Base-by-base conservation (phyloP, 1,284 basidiomycete genomes). In the Pisolithus thermaeus region DNA sequence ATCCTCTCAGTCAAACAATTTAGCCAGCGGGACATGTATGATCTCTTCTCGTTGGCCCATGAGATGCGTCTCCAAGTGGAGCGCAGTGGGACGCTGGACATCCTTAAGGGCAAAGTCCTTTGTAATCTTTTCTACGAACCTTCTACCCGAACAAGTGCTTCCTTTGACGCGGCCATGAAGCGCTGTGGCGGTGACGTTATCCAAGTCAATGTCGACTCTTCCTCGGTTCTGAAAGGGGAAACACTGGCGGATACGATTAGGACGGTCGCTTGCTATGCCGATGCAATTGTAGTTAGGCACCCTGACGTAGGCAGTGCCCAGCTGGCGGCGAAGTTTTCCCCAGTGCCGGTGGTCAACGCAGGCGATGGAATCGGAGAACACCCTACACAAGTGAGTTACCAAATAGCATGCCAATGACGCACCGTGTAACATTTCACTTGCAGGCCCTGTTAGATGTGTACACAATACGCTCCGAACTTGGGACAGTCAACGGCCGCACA, bases 141-240 rank as follows among this genome's bases (percentile, higher is more conserved):
- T 2, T 97, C 94, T 8, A 99, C 97, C 1, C 81, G 97, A 49
- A 99, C 97, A 2, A 92, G 89, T 54, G 80, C 88, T 14, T 98
- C 96, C n/a, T 99, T 99, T 65, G 96, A 99, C 69, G 90, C 96
- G 7, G 97, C 97, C 12, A 99, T 99, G 97, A 94, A 96, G 69
- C 84, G 97, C 49, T 92, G 93, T 61, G 97, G 97, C 47, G 97
- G 97, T 38, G 85, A 96, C 63, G 96, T 99, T 40, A 87, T 98
- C 27, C 81, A 88, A 55, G 80, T 99, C 46, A 81, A 82, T 47
- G 83, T 84, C 3, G 90, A 92, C 50, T 79, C 79, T 9, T 96
- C 93, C 7, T 97, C 94, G 1, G 92, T 97, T 35, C 77, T 81
- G 59, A 99, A 99, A 75, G 97, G 97, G 51, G 97, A 99, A 75